Evolutionary conservation across 306 rosid genomes (phyloP).

Genomic region (Clitoria ternatea): DNA sequence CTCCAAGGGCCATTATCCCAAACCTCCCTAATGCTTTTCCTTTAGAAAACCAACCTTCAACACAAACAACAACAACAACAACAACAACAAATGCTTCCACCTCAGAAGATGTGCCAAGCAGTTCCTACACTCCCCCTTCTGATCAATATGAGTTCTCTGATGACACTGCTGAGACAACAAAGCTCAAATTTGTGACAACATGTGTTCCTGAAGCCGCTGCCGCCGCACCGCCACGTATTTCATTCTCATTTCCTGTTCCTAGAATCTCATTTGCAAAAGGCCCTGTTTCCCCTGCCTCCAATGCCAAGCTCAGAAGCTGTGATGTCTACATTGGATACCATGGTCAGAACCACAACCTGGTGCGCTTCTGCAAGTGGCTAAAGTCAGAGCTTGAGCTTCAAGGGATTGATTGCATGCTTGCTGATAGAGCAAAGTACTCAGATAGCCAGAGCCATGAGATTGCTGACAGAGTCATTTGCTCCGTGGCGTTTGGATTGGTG

Average conservation of each 20-base stretch:
- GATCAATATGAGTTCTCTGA: slow-evolving; percentile 78
- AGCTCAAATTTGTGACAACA: slow-evolving; percentile 46
- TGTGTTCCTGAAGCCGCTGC: slow-evolving; percentile 45
- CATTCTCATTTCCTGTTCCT: slow-evolving; percentile 82
- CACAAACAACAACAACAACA: background rate
- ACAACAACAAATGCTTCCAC: slow-evolving; percentile 30
- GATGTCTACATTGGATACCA: slow-evolving; percentile 86
- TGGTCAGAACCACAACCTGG: slow-evolving; percentile 56
- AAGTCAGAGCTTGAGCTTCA: slow-evolving; percentile 88
- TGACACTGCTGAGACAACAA: slow-evolving; percentile 43
- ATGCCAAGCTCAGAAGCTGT: slow-evolving; percentile 61
- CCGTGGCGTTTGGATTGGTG: slow-evolving; percentile 69
- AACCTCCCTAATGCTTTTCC: background rate
- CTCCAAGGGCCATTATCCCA: slow-evolving; percentile 63
- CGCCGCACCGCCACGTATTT: slow-evolving; percentile 58
- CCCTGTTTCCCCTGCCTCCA: slow-evolving; percentile 56
- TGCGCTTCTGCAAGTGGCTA: slow-evolving; percentile 81
- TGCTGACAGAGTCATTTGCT: slow-evolving; percentile 76
- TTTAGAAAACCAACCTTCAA: slow-evolving; percentile 20
- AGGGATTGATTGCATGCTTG: slow-evolving; percentile 83
- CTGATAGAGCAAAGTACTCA: slow-evolving; percentile 72
- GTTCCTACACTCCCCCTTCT: slow-evolving; percentile 88
- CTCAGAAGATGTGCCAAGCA: slow-evolving; percentile 73
- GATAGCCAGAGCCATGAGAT: slow-evolving; percentile 79
- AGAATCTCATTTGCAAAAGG: slow-evolving; percentile 68